Evolutionary conservation across 2,329 filamentous ascomycete species (phyloP), one percentile per base, ranked within the genome.

Genomic region (Talaromyces sp.): DNA sequence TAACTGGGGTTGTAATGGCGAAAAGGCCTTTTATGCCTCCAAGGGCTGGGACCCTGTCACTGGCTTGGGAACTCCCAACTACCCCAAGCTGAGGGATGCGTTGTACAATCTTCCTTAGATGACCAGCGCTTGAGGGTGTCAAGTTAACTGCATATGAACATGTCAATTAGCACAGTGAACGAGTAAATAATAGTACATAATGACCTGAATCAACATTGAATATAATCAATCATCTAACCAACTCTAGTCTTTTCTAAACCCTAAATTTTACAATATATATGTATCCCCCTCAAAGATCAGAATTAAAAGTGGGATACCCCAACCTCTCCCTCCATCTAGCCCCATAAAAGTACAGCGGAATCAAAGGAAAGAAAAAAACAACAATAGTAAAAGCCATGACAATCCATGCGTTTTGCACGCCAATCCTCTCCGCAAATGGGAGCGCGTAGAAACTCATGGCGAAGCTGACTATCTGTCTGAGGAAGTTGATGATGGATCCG

Each of bases 1-100:
- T 2, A 39, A 39, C 17, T 39, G 36, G 36, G 36, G 36, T 7
- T 39, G 36, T 5, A 9, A 9, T 4, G 7, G 17, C 17, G 36
- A 39, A n/a, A 17, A 17, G 36, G 36, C 36, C 13, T 39, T 39
- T 39, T 39, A 39, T 39, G 36, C 36, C 15, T 39, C 56, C 44
- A 62, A 56, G 70, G 69, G 67, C 67, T 72, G 70, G 70, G 70
- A 72, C 56, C 70, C 69, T 0, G 69, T 65, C 10, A 69, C 71
- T 11, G 70, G 72, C 6, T 60, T 74, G 49, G 72, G 71, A 15
- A 72, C 70, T 28, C 72, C 70, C 2, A 39, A 39, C 17, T 39
- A n/a, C 17, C 36, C 36, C 36, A 39, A 39, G 36, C 17, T 39
- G 36, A 39, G 36, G 36, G 36, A 39, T n/a, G 36, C 17, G 17